Conservation (phyloP, 495 filamentous ascomycete species). For the Daldinia caldariorum region DNA sequence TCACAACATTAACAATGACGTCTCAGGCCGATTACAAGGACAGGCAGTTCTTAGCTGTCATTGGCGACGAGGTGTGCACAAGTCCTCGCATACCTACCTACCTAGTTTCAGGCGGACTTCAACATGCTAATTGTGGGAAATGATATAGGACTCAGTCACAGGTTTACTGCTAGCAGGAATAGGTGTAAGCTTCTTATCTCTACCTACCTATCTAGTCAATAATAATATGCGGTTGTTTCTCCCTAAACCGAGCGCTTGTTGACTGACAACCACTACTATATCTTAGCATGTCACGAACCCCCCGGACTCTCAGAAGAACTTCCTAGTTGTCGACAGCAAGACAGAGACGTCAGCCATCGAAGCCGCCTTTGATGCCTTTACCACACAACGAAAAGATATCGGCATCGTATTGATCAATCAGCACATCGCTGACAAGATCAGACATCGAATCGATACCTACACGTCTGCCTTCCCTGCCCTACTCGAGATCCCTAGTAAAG, state of each 20-base stretch:
- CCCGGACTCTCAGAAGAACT: constrained; percentile 93
- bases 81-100: not conserved
- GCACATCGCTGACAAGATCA: constrained; percentile 96
- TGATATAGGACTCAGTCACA: constrained; percentile 83
- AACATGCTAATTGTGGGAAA: constrained; percentile 43
- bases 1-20: constrained; percentile 65
- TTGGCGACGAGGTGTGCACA: constrained; percentile 87
- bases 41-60: constrained; percentile 95
- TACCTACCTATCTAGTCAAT: not conserved
- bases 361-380: constrained; percentile 89
- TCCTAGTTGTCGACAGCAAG: constrained; percentile 93
- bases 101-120: not conserved
- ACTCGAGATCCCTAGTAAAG: constrained; percentile 98
- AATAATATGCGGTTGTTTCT: not conserved
- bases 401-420: constrained; percentile 97
- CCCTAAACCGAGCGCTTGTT: constrained; percentile 26
- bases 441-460: constrained; percentile 78
- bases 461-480: constrained; percentile 78
- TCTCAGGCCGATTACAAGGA: constrained; percentile 78
- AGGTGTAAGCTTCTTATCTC: constrained; percentile 70
- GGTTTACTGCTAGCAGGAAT: constrained; percentile 94
- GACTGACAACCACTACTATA: constrained; percentile 5
- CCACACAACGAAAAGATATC: constrained; percentile 90
- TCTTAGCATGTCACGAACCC: constrained; percentile 56
- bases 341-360: constrained; percentile 90